phyloP scores from a whole-genome alignment of 768 basidiomycete genomes.

The Termitomyces sp. region DNA sequence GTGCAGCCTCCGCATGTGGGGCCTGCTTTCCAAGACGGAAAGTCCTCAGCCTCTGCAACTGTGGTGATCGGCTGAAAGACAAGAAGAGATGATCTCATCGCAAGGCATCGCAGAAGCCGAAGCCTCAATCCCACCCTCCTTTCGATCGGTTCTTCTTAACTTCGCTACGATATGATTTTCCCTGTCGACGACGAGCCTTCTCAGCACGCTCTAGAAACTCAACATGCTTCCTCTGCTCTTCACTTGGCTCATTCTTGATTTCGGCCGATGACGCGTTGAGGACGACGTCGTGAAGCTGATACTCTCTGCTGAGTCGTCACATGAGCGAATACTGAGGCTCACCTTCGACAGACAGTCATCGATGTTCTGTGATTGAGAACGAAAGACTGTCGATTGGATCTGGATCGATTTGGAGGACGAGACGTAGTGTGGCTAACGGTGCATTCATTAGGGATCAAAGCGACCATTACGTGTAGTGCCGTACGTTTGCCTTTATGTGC shows the following conservation, averaged over 20 bases:
- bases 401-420: conserved; percentile 68
- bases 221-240: conserved; percentile 56
- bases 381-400: conserved; percentile 64
- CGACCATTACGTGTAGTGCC: conserved; percentile 18
- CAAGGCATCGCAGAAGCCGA: background rate
- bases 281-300: conserved; percentile 55
- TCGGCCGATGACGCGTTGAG: conserved; percentile 42
- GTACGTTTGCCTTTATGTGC: conserved; percentile 46
- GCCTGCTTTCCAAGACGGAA: background rate
- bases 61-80: background rate
- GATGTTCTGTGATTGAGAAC: conserved; percentile 78
- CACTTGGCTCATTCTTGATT: conserved; percentile 54
- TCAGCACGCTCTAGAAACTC: conserved; percentile 42
- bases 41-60: no score
- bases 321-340: background rate
- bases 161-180: conserved; percentile 54
- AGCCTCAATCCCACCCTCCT: conserved; percentile 20
- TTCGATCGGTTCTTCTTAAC: conserved; percentile 40
- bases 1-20: background rate
- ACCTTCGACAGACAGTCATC: conserved; percentile 73
- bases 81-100: background rate
- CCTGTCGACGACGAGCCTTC: conserved; percentile 43
- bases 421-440: conserved; percentile 57
- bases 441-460: background rate
- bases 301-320: conserved; percentile 5